Percentiles rank a stretch among this genome's conserved stretches.
Evolutionary conservation across 1,284 basidiomycete genomes (phyloP).

Genomic region (Phaffia rhodozyma): DNA sequence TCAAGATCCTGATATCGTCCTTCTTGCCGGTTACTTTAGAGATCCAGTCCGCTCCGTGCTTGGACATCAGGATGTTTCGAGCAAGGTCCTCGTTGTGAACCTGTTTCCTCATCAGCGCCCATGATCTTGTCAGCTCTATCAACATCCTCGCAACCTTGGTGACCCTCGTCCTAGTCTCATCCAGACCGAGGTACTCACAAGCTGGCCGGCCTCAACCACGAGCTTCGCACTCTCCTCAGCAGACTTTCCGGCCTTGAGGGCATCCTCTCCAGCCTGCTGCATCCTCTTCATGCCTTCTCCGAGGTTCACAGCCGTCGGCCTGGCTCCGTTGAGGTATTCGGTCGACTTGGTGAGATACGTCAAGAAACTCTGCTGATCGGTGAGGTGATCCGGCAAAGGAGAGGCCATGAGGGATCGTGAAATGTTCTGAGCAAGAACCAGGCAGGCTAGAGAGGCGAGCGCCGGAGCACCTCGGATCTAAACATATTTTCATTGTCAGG

Average conservation of each 20-base stretch:
- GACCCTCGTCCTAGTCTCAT: conserved; percentile 46
- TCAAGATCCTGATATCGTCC: conserved; percentile 11
- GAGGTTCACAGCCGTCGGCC: conserved; percentile 91
- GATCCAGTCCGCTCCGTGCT: conserved; percentile 73
- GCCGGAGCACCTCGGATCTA: conserved; percentile 85
- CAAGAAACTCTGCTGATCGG: conserved; percentile 42
- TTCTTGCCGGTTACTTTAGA: conserved; percentile 14
- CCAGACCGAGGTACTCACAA: background rate
- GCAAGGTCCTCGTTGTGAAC: conserved; percentile 74
- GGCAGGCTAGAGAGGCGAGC: conserved; percentile 78
- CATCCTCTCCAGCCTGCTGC: conserved; percentile 29
- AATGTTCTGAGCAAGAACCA: conserved; percentile 50
- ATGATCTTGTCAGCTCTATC: background rate
- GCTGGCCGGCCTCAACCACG: conserved; percentile 6
- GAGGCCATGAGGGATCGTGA: conserved; percentile 40
- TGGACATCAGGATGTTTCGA: conserved; percentile 68
- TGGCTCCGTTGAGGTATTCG: conserved; percentile 62
- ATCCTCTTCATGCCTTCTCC: conserved; percentile 67
- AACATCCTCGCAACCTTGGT: conserved; percentile 43
- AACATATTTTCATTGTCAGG: background rate
- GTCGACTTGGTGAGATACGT: conserved; percentile 48
- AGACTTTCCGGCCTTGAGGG: conserved; percentile 23
- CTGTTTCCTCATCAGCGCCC: conserved; percentile 21
- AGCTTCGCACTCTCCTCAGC: conserved; percentile 7
- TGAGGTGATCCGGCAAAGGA: conserved; percentile 41